Evolutionary conservation across 1,284 basidiomycete genomes (phyloP).

Genomic region (Irpex sp.): DNA sequence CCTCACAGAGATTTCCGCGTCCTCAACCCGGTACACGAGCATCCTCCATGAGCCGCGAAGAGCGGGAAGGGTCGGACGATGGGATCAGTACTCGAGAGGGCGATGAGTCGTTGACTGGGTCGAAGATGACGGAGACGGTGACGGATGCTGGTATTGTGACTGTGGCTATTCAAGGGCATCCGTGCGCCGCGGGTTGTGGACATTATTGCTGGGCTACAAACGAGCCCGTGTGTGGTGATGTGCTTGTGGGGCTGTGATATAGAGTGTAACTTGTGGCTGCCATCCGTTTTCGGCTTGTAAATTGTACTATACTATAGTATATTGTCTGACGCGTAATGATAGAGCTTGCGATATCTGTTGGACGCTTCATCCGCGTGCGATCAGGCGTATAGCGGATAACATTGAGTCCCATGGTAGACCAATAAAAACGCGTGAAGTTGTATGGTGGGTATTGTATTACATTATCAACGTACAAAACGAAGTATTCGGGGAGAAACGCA

Average conservation of each 20-base stretch:
- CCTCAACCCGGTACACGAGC: constrained; percentile 6
- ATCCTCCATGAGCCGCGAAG: constrained; percentile 9
- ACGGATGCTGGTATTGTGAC: neutral
- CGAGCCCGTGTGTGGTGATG: constrained; percentile 2
- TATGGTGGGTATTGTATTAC: too few species aligned
- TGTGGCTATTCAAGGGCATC: constrained; percentile 36
- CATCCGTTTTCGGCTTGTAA: too few species aligned
- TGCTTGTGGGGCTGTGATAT: neutral
- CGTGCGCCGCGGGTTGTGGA: constrained; percentile 65
- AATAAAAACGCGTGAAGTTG: too few species aligned
- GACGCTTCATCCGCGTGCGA: too few species aligned
- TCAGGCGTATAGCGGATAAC: too few species aligned
- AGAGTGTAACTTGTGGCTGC: too few species aligned
- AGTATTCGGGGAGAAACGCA: too few species aligned
- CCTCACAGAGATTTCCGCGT: constrained; percentile 9
- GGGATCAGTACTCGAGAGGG: constrained; percentile 9
- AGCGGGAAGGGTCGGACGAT: constrained; percentile 12
- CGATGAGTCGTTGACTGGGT: constrained; percentile 4
- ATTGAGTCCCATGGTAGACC: too few species aligned
- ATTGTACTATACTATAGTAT: too few species aligned
- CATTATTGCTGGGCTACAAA: constrained; percentile 55
- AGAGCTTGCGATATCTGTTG: too few species aligned
- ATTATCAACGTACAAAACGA: too few species aligned
- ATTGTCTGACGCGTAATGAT: too few species aligned
- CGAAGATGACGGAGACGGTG: neutral